Conservation (phyloP, 2,329 filamentous ascomycete genomes). For the Biscogniauxia sp. region DNA sequence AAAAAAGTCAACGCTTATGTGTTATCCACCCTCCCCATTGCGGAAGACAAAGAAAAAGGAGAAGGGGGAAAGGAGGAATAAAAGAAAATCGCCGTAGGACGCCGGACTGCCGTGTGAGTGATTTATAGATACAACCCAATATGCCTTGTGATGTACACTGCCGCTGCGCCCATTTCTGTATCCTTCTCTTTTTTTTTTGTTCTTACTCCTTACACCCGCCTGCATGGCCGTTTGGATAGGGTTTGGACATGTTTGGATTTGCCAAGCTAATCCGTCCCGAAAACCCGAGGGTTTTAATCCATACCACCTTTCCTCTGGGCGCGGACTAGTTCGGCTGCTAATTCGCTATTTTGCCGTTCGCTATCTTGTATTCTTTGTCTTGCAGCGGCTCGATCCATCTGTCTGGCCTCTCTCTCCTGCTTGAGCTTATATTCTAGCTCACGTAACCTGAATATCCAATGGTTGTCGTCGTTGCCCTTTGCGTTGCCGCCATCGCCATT, state of each 20-base stretch:
- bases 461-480: conserved; percentile 54
- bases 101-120: neutral
- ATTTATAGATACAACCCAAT: neutral
- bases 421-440: conserved; percentile 89
- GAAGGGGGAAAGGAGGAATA: neutral
- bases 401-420: conserved; percentile 80
- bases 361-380: conserved; percentile 58
- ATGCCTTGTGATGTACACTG: neutral
- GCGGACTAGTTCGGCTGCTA: conserved; percentile 31
- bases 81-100: neutral
- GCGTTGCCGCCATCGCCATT: conserved; percentile 19
- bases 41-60: neutral
- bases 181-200: neutral
- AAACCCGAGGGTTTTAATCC: conserved; percentile 16
- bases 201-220: neutral
- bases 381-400: conserved; percentile 82
- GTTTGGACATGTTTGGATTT: neutral
- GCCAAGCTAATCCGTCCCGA: neutral
- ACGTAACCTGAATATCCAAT: conserved; percentile 81
- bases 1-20: too few relatives aligned
- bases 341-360: conserved; percentile 33
- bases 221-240: neutral
- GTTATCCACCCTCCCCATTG: too few relatives aligned
- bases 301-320: conserved; percentile 26
- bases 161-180: neutral